Base-by-base conservation (phyloP, 2,329 filamentous ascomycete species). In the Alternaria sp. region DNA sequence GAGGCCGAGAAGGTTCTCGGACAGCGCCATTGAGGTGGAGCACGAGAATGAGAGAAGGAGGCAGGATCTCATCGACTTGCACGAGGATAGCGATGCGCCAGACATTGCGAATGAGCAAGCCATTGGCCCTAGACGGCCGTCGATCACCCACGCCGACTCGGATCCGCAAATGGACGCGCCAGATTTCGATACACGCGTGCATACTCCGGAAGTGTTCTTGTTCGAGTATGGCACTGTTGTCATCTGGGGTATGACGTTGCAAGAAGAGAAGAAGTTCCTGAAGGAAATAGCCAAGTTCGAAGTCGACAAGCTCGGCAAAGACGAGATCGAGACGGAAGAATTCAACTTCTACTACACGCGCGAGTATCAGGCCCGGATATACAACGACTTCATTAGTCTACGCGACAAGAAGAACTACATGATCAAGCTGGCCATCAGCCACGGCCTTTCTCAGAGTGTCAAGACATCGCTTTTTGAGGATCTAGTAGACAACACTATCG, bases 291-390 rank as follows among this genome's bases (percentile, higher is more conserved):
- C 92, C 57, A 97, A 95, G 74, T 99, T 98, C 70, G 95, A 97
- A 78, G 87, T 89, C 41, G 94, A 97, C 75, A 97, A 97, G 78
- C 85, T 98, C 49, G 89, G 89, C 26, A 87, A 90, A 11, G 94
- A 96, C 74, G 93, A 97, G 69, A 89, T 97, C 30, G 94, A 99
- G 81, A 92, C 93, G 47, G 95, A 99, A 79, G 93, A 94, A 74
- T 99, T 99, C 85, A 99, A 99, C 78, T 99, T 98, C 79, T 99
- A 99, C 83, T 98, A 99, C 82, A 98, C 95, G 3, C 88, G 91
- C 72, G 94, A 98, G 76, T 99, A 99, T 78, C 96, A 99, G 80
- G 93, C 95, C 22, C 90, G 95, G 52, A 99, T 99, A 78, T 99
- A 99, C 86, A 99, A 99, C 80, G 95, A 99, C 80, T 99, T 99